Conservation (phyloP, 2,329 filamentous ascomycete genomes). For the Graphiopsis chlorocephala region DNA sequence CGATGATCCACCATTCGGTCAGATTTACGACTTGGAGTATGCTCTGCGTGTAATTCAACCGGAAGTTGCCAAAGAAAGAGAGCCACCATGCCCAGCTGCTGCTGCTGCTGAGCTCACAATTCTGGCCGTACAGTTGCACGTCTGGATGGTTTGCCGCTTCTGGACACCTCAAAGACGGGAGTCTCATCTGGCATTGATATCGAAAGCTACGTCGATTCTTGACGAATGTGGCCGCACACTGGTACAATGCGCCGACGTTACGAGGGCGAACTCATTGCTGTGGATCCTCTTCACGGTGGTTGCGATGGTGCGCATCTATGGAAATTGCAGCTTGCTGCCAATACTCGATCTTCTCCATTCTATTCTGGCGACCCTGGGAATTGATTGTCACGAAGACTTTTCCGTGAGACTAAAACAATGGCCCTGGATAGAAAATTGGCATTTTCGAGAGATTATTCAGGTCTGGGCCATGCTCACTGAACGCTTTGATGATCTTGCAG, state of each 20-base stretch:
- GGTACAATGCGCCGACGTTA: not conserved
- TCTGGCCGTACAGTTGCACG: not conserved
- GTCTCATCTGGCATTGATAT: not conserved
- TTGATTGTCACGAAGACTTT: not conserved
- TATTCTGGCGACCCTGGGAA: not conserved
- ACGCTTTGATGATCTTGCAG: not conserved
- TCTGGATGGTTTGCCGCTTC: constrained; percentile 10
- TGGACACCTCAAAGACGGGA: constrained; percentile 5
- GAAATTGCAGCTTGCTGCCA: not conserved
- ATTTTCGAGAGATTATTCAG: not conserved
- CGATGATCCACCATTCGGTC: not conserved
- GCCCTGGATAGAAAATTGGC: constrained; percentile 4
- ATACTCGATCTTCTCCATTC: constrained; percentile 1
- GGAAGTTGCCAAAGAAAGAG: not conserved
- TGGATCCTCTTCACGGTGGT: constrained; percentile 1
- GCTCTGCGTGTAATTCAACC: not conserved
- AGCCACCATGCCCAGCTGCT: not conserved
- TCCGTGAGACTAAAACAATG: not conserved
- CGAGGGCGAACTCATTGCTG: not conserved
- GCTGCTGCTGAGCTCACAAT: not conserved
- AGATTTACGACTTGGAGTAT: constrained; percentile 5
- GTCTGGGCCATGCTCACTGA: not conserved
- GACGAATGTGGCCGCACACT: not conserved
- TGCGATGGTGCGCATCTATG: not conserved
- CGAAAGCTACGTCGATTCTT: not conserved